Percentiles rank a stretch among this genome's conserved stretches.
Conservation (phyloP, 169 alveolate species). For the Eimeria necatrix region DNA sequence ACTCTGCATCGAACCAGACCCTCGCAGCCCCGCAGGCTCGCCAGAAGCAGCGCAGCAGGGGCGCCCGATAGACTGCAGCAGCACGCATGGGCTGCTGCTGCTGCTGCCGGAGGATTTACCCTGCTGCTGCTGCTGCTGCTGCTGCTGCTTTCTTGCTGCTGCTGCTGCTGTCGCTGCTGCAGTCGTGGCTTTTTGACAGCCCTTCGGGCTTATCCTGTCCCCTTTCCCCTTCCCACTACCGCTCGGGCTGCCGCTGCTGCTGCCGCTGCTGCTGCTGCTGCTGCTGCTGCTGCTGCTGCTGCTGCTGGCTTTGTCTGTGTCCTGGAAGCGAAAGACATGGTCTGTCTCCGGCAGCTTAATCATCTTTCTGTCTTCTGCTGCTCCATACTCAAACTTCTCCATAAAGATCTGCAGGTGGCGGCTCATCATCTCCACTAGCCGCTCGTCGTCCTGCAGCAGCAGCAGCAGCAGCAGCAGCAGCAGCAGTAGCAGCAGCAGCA, state of each 20-base stretch:
- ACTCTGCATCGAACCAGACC: not conserved
- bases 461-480: too few relatives aligned
- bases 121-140: not conserved
- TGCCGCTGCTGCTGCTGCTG: conserved; percentile 40
- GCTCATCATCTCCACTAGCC: conserved; percentile 67
- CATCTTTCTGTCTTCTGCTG: conserved; percentile 57
- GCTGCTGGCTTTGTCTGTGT: not conserved
- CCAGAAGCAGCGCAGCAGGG: not conserved
- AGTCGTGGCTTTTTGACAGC: not conserved
- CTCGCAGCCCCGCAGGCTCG: not conserved
- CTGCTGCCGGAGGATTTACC: not conserved
- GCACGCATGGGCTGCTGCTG: conserved; percentile 2
- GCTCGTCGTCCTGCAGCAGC: conserved; percentile 56
- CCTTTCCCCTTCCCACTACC: not conserved
- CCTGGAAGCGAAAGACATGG: not conserved
- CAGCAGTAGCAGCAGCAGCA: too few relatives aligned
- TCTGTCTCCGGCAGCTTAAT: conserved; percentile 12
- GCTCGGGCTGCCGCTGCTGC: conserved; percentile 22
- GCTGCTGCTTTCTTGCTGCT: conserved; percentile 9
- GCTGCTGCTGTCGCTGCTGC: conserved; percentile 34
- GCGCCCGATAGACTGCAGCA: conserved; percentile 25
- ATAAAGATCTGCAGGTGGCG: conserved; percentile 68
- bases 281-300: conserved; percentile 18
- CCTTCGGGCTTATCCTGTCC: not conserved
- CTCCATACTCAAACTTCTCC: conserved; percentile 75